Conservation (phyloP, 2,329 filamentous ascomycete genomes). For the Pleoardoris graminearum region DNA sequence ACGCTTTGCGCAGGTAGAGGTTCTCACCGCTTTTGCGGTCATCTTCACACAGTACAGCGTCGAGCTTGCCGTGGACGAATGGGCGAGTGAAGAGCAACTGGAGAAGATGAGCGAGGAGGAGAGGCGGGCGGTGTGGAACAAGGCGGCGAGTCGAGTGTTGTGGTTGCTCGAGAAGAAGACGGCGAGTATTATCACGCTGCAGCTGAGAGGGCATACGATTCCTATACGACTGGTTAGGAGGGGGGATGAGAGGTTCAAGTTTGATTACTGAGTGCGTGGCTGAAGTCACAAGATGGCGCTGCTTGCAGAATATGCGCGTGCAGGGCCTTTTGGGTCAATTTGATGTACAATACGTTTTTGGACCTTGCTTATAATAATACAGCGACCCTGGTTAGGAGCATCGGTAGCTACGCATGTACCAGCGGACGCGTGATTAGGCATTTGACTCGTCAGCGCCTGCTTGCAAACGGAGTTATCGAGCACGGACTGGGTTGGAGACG, state of each 20-base stretch:
- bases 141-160: constrained; percentile 61
- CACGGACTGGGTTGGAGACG: too few species aligned
- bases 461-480: too few species aligned
- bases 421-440: too few species aligned
- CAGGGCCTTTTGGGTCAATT: too few species aligned
- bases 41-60: constrained; percentile 64
- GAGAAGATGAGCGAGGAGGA: constrained; percentile 49
- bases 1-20: constrained; percentile 61
- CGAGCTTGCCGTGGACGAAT: constrained; percentile 66
- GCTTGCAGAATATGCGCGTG: too few species aligned
- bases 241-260: constrained; percentile 68
- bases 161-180: constrained; percentile 58
- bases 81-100: constrained; percentile 48
- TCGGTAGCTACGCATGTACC: too few species aligned
- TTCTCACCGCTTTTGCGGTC: constrained; percentile 57
- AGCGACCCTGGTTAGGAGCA: too few species aligned
- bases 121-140: constrained; percentile 60
- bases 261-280: constrained; percentile 19
- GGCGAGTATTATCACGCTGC: constrained; percentile 70
- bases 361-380: too few species aligned
- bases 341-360: background rate
- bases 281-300: too few species aligned
- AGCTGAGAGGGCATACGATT: constrained; percentile 64
- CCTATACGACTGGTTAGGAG: constrained; percentile 70
- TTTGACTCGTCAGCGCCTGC: too few species aligned